These are phyloP conservation scores for Chlamydomonas incerta DNA, from an alignment of 139 green algal species.

Conservation along the genomic window DNA sequence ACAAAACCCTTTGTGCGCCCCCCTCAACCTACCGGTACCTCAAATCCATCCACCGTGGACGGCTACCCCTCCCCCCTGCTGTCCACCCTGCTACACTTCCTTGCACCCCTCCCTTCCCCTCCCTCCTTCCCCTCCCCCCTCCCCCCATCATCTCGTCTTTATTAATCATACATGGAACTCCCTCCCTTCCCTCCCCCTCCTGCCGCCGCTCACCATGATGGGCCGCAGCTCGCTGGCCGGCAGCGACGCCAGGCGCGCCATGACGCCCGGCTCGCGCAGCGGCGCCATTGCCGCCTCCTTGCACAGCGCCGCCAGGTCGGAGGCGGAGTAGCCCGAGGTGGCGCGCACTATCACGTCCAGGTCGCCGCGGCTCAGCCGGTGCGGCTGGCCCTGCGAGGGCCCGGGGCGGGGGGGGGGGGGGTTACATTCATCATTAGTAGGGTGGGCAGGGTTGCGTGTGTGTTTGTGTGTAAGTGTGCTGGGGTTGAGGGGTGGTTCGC, in stretches of 20 bases:
- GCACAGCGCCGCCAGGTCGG: constrained; percentile 83
- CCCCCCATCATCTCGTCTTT: too few relatives aligned
- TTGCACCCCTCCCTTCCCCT: too few relatives aligned
- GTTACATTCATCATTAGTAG: too few relatives aligned
- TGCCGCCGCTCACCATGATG: constrained; percentile 31
- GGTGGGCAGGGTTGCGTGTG: not conserved
- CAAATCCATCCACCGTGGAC: too few relatives aligned
- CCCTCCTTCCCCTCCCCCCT: too few relatives aligned
- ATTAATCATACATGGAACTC: too few relatives aligned
- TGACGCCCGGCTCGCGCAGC: constrained; percentile 74
- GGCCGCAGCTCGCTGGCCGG: constrained; percentile 49
- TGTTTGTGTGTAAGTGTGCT: not conserved
- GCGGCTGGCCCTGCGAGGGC: constrained; percentile 32
- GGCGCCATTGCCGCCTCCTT: constrained; percentile 86
- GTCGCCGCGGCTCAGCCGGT: constrained; percentile 48
- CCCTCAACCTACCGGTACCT: too few relatives aligned
- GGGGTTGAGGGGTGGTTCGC: too few relatives aligned
- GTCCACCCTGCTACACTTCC: too few relatives aligned
- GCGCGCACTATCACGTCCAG: constrained; percentile 46
- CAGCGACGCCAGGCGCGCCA: constrained; percentile 53
- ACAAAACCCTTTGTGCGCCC: too few relatives aligned
- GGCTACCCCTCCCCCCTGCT: too few relatives aligned
- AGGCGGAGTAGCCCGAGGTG: constrained; percentile 78
- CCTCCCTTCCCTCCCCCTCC: too few relatives aligned
- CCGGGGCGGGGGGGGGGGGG: not conserved